Evolutionary conservation across 2,329 filamentous ascomycete species (phyloP).

Genomic region (Exophiala lecanii-corni): DNA sequence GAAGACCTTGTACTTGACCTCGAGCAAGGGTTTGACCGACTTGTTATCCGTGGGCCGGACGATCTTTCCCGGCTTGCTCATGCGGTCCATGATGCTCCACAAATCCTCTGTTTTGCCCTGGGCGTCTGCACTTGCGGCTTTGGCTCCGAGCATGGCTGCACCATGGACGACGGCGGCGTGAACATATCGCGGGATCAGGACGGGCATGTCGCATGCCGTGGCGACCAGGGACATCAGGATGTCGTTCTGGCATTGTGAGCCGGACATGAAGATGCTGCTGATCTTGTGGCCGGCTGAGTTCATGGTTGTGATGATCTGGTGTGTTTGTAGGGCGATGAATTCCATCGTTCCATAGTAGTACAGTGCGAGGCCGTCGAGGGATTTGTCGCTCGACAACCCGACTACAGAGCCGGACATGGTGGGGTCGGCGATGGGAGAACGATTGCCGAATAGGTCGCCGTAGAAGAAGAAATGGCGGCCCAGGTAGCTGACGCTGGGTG

Average conservation of each 20-base stretch:
- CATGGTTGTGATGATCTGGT: slow-evolving; percentile 92
- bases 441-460: slow-evolving; percentile 94
- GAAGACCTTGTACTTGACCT: slow-evolving; percentile 94
- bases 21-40: slow-evolving; percentile 71
- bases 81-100: slow-evolving; percentile 96
- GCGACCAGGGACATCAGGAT: slow-evolving; percentile 89
- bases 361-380: slow-evolving; percentile 77
- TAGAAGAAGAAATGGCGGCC: slow-evolving; percentile 98
- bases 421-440: slow-evolving; percentile 85
- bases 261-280: slow-evolving; percentile 95
- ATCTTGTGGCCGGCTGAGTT: slow-evolving; percentile 84
- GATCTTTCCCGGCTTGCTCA: slow-evolving; percentile 87
- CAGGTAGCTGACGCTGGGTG: slow-evolving; percentile 77
- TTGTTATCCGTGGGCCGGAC: slow-evolving; percentile 69
- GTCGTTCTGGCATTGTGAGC: slow-evolving; percentile 93
- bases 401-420: slow-evolving; percentile 89
- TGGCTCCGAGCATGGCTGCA: slow-evolving; percentile 96
- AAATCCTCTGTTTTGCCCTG: slow-evolving; percentile 77
- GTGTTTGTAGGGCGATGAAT: slow-evolving; percentile 95
- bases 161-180: slow-evolving; percentile 95
- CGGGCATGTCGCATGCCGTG: slow-evolving; percentile 84
- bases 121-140: slow-evolving; percentile 79
- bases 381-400: slow-evolving; percentile 81
- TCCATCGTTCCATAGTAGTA: slow-evolving; percentile 97
- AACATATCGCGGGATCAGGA: slow-evolving; percentile 88